Evolutionary conservation across 306 rosid genomes (phyloP), one percentile per base, ranked within the genome.

Genomic region (Geum urbanum): DNA sequence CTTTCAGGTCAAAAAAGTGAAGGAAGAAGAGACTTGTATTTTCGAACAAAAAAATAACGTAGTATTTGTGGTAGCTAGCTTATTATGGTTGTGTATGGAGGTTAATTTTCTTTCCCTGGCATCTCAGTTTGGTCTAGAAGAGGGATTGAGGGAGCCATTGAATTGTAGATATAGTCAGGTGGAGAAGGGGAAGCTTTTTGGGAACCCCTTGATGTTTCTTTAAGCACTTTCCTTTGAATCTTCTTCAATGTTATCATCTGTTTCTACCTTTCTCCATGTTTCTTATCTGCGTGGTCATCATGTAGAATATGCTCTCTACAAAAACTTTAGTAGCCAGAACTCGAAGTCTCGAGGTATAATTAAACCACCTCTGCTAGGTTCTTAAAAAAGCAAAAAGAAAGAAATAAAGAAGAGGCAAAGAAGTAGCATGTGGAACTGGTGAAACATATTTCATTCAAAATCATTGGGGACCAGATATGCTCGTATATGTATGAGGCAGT

Each of bases 181-280:
- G 47, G 56, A 70, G 75, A 69, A 73, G 68, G 71, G 39, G 74
- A 66, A 61, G 45, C 79, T 77, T 79, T 81, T 81, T 72, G 70
- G 69, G 67, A 39, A 72, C 43, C 45, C 76, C 40, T 73, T 70
- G 55, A 63, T 72, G 78, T 77, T 54, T 70, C 48, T 66, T 16
- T 32, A 35, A 27, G 69, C 68, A 77, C 79, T 77, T 75, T 71
- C 83, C 86, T 77, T 84, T 58, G 73, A 47, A 43, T 74, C 73
- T 64, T 65, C 78, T 79, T 72, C 70, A 49, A 64, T 83, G 82
- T 81, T 71, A 35, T 47, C 44, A 43, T 67, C 76, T 13, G 9
- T 52, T 24, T 44, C 0, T 52, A 41, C 68, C 80, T 56, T 56
- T 65, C 70, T 61, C 80, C 14, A 45, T 66, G 71, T 8, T 48